phyloP scores from a whole-genome alignment of 2,329 filamentous ascomycete species.

The Zymoseptoria crescenta region DNA sequence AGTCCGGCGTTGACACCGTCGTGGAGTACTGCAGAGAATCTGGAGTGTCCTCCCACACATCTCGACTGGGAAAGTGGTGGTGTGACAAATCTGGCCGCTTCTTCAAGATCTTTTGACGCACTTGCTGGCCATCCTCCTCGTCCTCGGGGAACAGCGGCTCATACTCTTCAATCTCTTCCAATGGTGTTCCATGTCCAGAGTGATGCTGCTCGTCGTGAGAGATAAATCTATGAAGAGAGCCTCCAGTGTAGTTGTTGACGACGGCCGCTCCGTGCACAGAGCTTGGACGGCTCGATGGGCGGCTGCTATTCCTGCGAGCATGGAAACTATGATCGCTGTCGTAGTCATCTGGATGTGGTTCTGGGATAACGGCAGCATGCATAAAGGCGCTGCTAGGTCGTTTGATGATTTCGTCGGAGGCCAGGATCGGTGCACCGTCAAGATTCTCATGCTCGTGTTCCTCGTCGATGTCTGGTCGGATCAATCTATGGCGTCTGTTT shows the following conservation, averaged over 20 bases:
- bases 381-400: slow-evolving; percentile 59
- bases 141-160: slow-evolving; percentile 81
- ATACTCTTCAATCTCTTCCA: slow-evolving; percentile 88
- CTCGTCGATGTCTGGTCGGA: slow-evolving; percentile 40
- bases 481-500: slow-evolving; percentile 34
- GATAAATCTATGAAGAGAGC: slow-evolving; percentile 47
- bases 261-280: slow-evolving; percentile 40
- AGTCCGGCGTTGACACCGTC: slow-evolving; percentile 70
- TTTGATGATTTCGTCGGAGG: slow-evolving; percentile 77
- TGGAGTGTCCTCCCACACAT: slow-evolving; percentile 95
- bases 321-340: slow-evolving; percentile 31
- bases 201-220: slow-evolving; percentile 44
- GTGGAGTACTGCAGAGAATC: slow-evolving; percentile 69
- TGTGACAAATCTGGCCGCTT: slow-evolving; percentile 45
- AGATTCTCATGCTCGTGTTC: slow-evolving; percentile 45
- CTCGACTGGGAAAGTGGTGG: slow-evolving; percentile 80
- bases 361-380: slow-evolving; percentile 74
- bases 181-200: slow-evolving; percentile 51
- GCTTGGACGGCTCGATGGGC: slow-evolving; percentile 54
- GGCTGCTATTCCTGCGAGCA: slow-evolving; percentile 50
- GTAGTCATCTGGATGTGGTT: slow-evolving; percentile 52
- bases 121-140: slow-evolving; percentile 52
- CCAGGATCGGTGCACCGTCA: slow-evolving; percentile 73
- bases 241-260: slow-evolving; percentile 36
- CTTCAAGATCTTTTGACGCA: slow-evolving; percentile 48